These are phyloP conservation scores for Blastobotrys muscicola DNA, from an alignment of 805 yeast species.

Conservation along the genomic window DNA sequence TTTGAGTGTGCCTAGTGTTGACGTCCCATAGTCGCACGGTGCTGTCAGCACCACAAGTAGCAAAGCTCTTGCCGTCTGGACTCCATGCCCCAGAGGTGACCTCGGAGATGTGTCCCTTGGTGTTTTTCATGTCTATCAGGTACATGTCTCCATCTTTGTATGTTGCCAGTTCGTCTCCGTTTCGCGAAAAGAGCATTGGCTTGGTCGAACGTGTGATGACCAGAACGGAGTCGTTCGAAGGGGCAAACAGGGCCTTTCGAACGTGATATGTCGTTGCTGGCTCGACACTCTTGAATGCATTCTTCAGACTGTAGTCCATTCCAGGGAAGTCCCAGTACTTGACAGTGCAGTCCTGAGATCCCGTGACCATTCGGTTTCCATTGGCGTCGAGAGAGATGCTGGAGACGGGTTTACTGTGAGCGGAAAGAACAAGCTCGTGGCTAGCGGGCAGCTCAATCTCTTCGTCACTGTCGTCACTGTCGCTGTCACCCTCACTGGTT, in stretches of 20 bases:
- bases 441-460: constrained; percentile 30
- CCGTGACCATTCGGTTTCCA: constrained; percentile 23
- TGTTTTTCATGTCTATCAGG: constrained; percentile 27
- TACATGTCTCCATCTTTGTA: constrained; percentile 29
- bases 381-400: constrained; percentile 19
- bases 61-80: constrained; percentile 17
- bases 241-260: constrained; percentile 15
- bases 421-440: constrained; percentile 23
- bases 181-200: constrained; percentile 20
- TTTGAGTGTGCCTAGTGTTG: constrained; percentile 16
- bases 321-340: constrained; percentile 28
- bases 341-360: constrained; percentile 23
- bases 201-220: constrained; percentile 18
- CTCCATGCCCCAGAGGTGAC: constrained; percentile 25
- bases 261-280: constrained; percentile 16
- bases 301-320: constrained; percentile 20
- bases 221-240: constrained; percentile 17
- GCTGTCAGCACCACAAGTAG: constrained; percentile 25
- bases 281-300: constrained; percentile 21
- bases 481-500: constrained; percentile 7
- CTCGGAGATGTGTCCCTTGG: constrained; percentile 29
- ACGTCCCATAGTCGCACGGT: constrained; percentile 31
- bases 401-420: constrained; percentile 18
- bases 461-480: constrained; percentile 21
- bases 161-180: constrained; percentile 21